A percentile compares a stretch with the other conserved stretches of the same genome.
phyloP scores from a whole-genome alignment of 257 asterid species.

The Nicotiana undulata region DNA sequence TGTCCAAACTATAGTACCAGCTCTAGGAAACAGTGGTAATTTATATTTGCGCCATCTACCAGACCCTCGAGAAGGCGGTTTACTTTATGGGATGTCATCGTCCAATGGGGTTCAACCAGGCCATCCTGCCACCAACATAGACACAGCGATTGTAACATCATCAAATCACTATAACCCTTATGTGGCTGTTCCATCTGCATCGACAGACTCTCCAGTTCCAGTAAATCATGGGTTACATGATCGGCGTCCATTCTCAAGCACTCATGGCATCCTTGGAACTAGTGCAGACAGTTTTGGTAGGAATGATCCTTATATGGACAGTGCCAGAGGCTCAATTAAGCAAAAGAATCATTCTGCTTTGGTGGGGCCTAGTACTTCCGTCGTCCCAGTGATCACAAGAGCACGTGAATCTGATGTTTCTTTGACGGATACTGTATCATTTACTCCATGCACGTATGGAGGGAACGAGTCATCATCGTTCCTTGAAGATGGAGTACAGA shows the following conservation, averaged over 20 bases:
- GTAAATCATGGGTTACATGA: conserved; percentile 43
- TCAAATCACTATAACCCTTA: conserved; percentile 50
- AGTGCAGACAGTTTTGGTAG: conserved; percentile 28
- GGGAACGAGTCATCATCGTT: conserved; percentile 27
- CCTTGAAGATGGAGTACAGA: conserved; percentile 24
- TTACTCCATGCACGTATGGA: conserved; percentile 20
- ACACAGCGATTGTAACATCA: conserved; percentile 35
- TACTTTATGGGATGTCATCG: conserved; percentile 47
- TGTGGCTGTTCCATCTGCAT: conserved; percentile 44
- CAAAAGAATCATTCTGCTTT: conserved; percentile 40
- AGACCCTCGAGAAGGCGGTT: conserved; percentile 44
- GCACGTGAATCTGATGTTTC: conserved; percentile 33
- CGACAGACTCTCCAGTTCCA: conserved; percentile 46
- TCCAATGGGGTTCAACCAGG: conserved; percentile 35
- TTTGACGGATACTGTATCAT: conserved; percentile 21
- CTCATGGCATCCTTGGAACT: conserved; percentile 19
- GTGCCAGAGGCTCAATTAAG: conserved; percentile 42
- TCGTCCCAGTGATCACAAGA: conserved; percentile 20
- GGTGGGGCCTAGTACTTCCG: conserved; percentile 59
- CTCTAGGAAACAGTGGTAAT: conserved; percentile 30
- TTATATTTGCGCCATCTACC: conserved; percentile 40
- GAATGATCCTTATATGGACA: conserved; percentile 39
- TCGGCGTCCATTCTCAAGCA: conserved; percentile 29
- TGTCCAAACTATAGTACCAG: conserved; percentile 30
- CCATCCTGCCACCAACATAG: conserved; percentile 34